phyloP scores from a whole-genome alignment of 2,329 filamentous ascomycete genomes.

The Phaeophleospora eucalypticola region DNA sequence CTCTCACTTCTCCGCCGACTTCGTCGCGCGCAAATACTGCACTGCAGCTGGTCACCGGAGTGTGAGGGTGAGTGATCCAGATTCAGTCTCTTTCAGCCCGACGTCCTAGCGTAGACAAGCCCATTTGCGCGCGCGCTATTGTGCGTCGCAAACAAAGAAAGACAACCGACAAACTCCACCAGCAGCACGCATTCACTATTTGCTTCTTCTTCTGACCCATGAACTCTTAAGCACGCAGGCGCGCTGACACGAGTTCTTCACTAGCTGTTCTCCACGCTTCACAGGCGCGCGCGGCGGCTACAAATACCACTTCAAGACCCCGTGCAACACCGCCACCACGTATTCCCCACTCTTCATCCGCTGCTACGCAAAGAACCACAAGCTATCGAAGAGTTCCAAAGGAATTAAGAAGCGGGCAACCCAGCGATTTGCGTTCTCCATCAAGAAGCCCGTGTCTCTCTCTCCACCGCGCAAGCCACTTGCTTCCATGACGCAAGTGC shows the following conservation, averaged over 20 bases:
- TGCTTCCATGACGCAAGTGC: conserved; percentile 27
- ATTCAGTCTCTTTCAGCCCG: neutral
- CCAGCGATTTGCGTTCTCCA: conserved; percentile 33
- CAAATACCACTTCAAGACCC: conserved; percentile 4
- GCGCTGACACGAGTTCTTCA: conserved; percentile 21
- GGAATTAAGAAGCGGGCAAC: conserved; percentile 42
- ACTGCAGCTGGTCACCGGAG: conserved; percentile 16
- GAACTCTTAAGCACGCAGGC: conserved; percentile 1
- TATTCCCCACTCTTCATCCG: conserved; percentile 68
- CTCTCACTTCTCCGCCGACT: neutral
- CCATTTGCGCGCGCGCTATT: conserved; percentile 10
- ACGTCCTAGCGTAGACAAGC: conserved; percentile 15
- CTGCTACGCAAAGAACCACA: conserved; percentile 44
- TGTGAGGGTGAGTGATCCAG: conserved; percentile 29
- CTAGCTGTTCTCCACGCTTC: conserved; percentile 25
- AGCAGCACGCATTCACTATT: conserved; percentile 4
- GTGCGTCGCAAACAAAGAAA: conserved; percentile 17
- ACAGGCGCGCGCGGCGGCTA: conserved; percentile 3
- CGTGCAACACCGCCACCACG: conserved; percentile 35
- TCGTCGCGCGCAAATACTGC: neutral
- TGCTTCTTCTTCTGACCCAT: no score
- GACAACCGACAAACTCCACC: no score
- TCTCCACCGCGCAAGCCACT: conserved; percentile 27
- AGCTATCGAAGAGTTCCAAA: conserved; percentile 42
- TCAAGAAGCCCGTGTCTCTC: conserved; percentile 19